Percentiles rank a stretch among this genome's conserved stretches.
phyloP scores from a whole-genome alignment of 495 filamentous ascomycete species.

The Melanomma pulvis-pyrius region DNA sequence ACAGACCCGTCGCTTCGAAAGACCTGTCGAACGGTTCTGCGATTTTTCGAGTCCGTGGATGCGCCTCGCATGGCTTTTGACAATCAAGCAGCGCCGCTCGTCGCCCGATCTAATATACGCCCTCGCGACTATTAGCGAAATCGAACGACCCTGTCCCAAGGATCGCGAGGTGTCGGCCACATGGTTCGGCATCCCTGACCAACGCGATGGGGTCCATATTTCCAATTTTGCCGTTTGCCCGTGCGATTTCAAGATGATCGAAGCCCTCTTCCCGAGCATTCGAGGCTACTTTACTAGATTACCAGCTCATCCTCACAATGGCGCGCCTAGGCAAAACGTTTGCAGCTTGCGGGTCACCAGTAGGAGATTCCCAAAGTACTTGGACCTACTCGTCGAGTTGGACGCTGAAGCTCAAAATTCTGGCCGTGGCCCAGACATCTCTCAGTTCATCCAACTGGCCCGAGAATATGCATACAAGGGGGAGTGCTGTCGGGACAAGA shows the following conservation, averaged over 20 bases:
- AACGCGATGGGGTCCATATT: slow-evolving; percentile 52
- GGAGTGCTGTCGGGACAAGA: slow-evolving; percentile 60
- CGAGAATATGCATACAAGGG: slow-evolving; percentile 54
- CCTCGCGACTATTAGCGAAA: slow-evolving; percentile 52
- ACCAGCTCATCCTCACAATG: slow-evolving; percentile 20
- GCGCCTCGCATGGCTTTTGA: slow-evolving; percentile 68
- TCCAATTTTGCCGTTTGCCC: slow-evolving; percentile 56
- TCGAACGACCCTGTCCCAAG: slow-evolving; percentile 55
- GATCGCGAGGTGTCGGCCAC: slow-evolving; percentile 48
- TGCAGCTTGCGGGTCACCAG: slow-evolving; percentile 39
- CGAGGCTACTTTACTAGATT: slow-evolving; percentile 41
- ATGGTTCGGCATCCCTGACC: slow-evolving; percentile 65
- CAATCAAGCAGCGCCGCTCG: slow-evolving; percentile 57
- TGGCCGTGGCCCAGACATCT: slow-evolving; percentile 50
- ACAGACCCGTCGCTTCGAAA: slow-evolving; percentile 49
- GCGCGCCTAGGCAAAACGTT: slow-evolving; percentile 8
- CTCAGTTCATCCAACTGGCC: slow-evolving; percentile 55
- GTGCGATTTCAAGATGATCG: slow-evolving; percentile 41
- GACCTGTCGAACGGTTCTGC: slow-evolving; percentile 53
- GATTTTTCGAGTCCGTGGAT: slow-evolving; percentile 67
- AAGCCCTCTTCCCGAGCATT: slow-evolving; percentile 45
- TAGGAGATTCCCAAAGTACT: slow-evolving; percentile 57
- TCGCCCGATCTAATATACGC: slow-evolving; percentile 59
- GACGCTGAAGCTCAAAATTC: slow-evolving; percentile 52
- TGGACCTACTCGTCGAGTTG: slow-evolving; percentile 62